phyloP scores from a whole-genome alignment of 2,329 filamentous ascomycete genomes.

The Magnaporthiopsis rhizophila region DNA sequence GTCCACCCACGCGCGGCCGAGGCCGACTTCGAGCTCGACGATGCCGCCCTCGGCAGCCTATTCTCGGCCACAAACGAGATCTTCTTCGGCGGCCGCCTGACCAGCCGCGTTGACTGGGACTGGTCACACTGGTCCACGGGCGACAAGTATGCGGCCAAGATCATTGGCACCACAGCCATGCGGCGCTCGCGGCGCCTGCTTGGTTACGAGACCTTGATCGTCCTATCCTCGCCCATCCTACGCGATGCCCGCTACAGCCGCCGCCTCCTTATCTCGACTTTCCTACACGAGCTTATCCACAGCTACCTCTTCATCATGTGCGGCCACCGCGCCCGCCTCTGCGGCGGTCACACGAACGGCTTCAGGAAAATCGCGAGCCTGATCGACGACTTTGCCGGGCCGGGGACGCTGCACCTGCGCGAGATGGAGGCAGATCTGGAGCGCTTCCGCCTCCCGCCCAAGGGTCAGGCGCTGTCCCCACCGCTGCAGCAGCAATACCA shows the following conservation, averaged over 20 bases:
- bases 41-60: constrained; percentile 48
- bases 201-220: constrained; percentile 55
- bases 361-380: constrained; percentile 50
- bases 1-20: constrained; percentile 41
- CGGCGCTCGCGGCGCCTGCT: constrained; percentile 34
- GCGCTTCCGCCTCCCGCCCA: constrained; percentile 12
- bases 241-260: constrained; percentile 47
- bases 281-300: constrained; percentile 60
- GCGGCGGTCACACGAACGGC: constrained; percentile 52
- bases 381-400: constrained; percentile 55
- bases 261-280: constrained; percentile 54
- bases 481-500: constrained; percentile 2
- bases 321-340: constrained; percentile 45
- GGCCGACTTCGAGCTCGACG: constrained; percentile 45
- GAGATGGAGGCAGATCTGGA: constrained; percentile 55
- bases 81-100: constrained; percentile 51
- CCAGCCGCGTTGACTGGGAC: constrained; percentile 52
- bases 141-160: constrained; percentile 41
- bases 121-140: constrained; percentile 49
- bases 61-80: constrained; percentile 54
- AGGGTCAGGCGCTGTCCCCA: neutral
- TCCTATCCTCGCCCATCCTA: constrained; percentile 53
- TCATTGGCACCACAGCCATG: constrained; percentile 57
- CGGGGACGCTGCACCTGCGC: constrained; percentile 43
- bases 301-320: constrained; percentile 57